Evolutionary conservation across 371 early-diverging fungal species (phyloP), one percentile per base, ranked within the genome.

Genomic region (Rhizopus delemar): DNA sequence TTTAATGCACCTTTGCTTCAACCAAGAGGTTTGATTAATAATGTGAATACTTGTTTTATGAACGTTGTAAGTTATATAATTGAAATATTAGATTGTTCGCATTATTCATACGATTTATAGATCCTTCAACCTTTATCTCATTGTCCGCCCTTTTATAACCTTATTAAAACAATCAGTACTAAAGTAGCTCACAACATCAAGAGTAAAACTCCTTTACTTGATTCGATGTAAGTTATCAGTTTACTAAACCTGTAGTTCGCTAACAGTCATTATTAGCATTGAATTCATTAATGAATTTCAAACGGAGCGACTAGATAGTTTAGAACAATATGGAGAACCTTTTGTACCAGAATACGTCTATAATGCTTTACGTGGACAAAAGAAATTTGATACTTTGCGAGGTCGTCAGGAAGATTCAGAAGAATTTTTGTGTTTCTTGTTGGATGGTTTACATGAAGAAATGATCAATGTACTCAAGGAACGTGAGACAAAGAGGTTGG

Each of bases 331-430:
- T 58, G 88, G 85, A 16, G 83, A 86, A n/a, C 86, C 95, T 0
- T 93, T 98, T 79, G 90, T 90, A 11, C 96, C 97, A 0, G 95
- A 94, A 61, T 88, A 91, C 67, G 93, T 98, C 3, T 97, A 97
- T 62, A 90, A 93, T 61, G 92, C 95, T 11, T 70, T 97, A 33
- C 82, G 92, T 33, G 78, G 84, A 12, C 82, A 86, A 66, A 90
- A 90, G 55, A 82, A 88, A 39, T 90, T 94, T 46, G 89, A 93
- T 59, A 89, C 93, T 0, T 78, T 90, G 62, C 87, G 87, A 65
- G 97, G 97, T 6, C 86, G 94, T 41, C 98, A 98, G 73, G 97
- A 99, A 69, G 99, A 99, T 69, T 96, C 98, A 2, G 92, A 97
- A 56, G 98, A 99, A 71, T 98, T 96, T 74, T 68, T 98, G 58